Conservation (phyloP, 2,329 filamentous ascomycete species). For the Xylariaceae sp. region DNA sequence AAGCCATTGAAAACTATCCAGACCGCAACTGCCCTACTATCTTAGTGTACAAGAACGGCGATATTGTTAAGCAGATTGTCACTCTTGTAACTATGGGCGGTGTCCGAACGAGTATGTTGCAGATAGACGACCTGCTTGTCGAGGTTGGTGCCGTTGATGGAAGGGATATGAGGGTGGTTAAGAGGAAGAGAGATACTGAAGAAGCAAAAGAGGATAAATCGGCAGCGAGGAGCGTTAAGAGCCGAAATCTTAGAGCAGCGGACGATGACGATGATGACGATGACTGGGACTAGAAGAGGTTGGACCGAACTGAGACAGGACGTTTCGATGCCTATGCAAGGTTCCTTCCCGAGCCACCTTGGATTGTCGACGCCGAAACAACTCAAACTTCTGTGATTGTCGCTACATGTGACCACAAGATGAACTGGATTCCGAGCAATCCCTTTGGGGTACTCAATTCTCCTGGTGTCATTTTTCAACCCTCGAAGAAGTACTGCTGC, state of each 20-base stretch:
- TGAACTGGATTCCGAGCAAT: neutral
- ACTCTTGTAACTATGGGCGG: slow-evolving; percentile 83
- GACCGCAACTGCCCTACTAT: slow-evolving; percentile 95
- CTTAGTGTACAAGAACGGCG: slow-evolving; percentile 87
- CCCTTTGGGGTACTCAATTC: too few relatives aligned
- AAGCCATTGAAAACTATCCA: slow-evolving; percentile 96
- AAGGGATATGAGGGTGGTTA: slow-evolving; percentile 77
- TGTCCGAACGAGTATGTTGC: slow-evolving; percentile 69
- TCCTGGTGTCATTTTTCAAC: too few relatives aligned
- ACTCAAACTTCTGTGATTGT: neutral
- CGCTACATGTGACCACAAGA: slow-evolving; percentile 12
- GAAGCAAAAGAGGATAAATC: slow-evolving; percentile 65
- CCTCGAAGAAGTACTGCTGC: too few relatives aligned
- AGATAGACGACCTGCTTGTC: slow-evolving; percentile 82
- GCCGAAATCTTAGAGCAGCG: slow-evolving; percentile 54
- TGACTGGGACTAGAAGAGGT: slow-evolving; percentile 62
- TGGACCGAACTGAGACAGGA: neutral
- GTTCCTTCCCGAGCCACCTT: slow-evolving; percentile 1
- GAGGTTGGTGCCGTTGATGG: slow-evolving; percentile 80
- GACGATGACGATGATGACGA: slow-evolving; percentile 57
- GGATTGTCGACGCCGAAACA: neutral
- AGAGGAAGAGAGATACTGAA: slow-evolving; percentile 63
- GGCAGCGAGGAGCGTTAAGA: slow-evolving; percentile 57
- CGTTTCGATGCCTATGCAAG: slow-evolving; percentile 6
- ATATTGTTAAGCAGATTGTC: slow-evolving; percentile 92